Percentiles rank a stretch among this genome's conserved stretches.
These are phyloP conservation scores for Mortierella sp. DNA, from an alignment of 371 early-diverging fungal species.

Conservation along the genomic window DNA sequence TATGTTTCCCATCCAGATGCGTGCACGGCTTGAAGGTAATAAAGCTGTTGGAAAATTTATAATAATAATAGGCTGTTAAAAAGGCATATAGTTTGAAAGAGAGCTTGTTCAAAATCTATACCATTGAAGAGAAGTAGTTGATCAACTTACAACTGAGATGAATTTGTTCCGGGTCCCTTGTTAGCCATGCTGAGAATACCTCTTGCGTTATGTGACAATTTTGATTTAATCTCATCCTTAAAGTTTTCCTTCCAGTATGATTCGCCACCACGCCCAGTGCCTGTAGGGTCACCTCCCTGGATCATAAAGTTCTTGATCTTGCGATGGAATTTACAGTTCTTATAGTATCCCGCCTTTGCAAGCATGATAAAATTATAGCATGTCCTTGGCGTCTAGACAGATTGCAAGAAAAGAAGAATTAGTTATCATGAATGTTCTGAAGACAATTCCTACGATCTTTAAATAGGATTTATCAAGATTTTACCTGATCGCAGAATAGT, in stretches of 20 bases:
- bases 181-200: slow-evolving; percentile 93
- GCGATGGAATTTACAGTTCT: slow-evolving; percentile 86
- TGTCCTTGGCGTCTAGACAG: slow-evolving; percentile 77
- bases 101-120: background rate
- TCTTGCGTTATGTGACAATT: slow-evolving; percentile 80
- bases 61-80: background rate
- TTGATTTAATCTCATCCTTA: slow-evolving; percentile 82
- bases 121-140: background rate
- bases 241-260: slow-evolving; percentile 87
- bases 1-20: slow-evolving; percentile 93
- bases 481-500: slow-evolving; percentile 81
- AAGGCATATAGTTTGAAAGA: background rate
- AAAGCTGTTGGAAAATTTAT: slow-evolving; percentile 66
- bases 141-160: slow-evolving; percentile 88
- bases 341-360: slow-evolving; percentile 88
- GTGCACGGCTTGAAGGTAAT: slow-evolving; percentile 84
- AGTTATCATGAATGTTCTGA: too few relatives aligned
- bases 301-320: slow-evolving; percentile 94
- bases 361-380: slow-evolving; percentile 94
- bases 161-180: slow-evolving; percentile 87
- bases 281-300: slow-evolving; percentile 96
- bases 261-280: slow-evolving; percentile 91
- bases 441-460: too few relatives aligned
- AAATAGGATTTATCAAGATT: too few relatives aligned
- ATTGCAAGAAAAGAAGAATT: slow-evolving; percentile 6